Percentiles rank a stretch among this genome's conserved stretches.
Evolutionary conservation across 2,329 filamentous ascomycete genomes (phyloP).

Genomic region (Microcyclospora pomicola): DNA sequence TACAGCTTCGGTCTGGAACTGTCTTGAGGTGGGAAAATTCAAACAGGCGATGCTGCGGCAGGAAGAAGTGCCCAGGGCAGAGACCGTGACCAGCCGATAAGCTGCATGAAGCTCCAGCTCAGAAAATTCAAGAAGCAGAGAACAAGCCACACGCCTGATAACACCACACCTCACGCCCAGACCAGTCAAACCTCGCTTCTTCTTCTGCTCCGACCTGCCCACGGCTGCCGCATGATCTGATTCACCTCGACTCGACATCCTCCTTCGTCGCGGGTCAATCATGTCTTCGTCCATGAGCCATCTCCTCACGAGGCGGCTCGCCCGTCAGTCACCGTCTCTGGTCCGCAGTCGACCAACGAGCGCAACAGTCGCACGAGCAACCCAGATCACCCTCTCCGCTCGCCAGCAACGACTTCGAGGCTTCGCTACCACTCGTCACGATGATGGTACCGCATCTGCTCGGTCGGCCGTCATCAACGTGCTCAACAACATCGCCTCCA

Average conservation of each 20-base stretch:
- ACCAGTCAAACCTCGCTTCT: not conserved
- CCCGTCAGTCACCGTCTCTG: not conserved
- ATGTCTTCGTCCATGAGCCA: not conserved
- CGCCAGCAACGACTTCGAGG: slow-evolving; percentile 1
- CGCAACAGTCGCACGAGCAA: not conserved
- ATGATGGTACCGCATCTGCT: slow-evolving; percentile 42
- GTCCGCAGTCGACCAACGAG: not conserved
- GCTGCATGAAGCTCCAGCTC: too few species aligned
- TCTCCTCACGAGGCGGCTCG: not conserved
- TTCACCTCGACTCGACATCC: not conserved
- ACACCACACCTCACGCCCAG: too few species aligned
- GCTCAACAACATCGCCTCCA: slow-evolving; percentile 89
- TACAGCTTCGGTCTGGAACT: too few species aligned
- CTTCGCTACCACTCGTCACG: slow-evolving; percentile 16
- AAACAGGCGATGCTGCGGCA: too few species aligned
- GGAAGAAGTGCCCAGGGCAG: too few species aligned
- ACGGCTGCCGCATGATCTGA: not conserved
- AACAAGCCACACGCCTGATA: too few species aligned
- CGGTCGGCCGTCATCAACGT: slow-evolving; percentile 76
- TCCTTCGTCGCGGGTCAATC: not conserved
- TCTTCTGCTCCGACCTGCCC: not conserved
- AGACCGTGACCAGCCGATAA: too few species aligned
- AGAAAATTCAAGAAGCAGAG: too few species aligned
- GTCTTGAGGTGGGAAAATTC: too few species aligned
- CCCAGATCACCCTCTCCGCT: not conserved